Base-by-base conservation (phyloP, 805 yeast species). In the Cyberlindnera amylophila region DNA sequence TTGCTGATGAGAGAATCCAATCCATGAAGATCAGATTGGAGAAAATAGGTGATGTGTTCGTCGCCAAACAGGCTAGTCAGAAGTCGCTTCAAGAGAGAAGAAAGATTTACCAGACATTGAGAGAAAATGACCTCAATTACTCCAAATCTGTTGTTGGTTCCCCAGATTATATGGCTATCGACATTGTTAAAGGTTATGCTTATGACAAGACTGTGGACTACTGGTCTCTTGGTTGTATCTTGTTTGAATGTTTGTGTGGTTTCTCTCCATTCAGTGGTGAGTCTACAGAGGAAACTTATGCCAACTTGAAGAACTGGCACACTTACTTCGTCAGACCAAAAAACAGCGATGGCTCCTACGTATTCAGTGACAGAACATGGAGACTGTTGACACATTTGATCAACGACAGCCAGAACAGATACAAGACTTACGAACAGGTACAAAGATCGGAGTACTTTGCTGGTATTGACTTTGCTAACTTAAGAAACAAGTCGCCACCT, bases 161-260 rank as follows among this genome's bases (percentile, higher is more conserved):
- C 5, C 99, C 99, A 1, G 99, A 93, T 64, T 93, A 93, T 61
- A 93, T 93, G 99, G 99, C 99, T 1, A 72, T 93, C 38, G 99
- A 93, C 64, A 98, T 93, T 11, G 75, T 93, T 41, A 58, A 54
- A 35, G 99, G 99, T 7, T 85, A 84, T 58, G 80, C 82, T 45
- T 93, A 93, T 63, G 96, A 93, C 61, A 90, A 83, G 62, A 91
- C 99, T 13, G 95, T 95, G 44, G 99, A 93, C 69, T 93, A 93
- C 63, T 93, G 99, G 99, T 90, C 98, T 0, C 71, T 93, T 45
- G 99, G 99, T 4, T 93, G 99, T 66, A 93, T 93, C 82, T 70
- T 93, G 31, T 93, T 91, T 62, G 99, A 93, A 66, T 86, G 96
- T 36, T 76, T 93, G 44, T 93, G 93, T 50, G 98, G 99, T 0